These are phyloP conservation scores for Fusarium ramigenum DNA, from an alignment of 2,329 filamentous ascomycete genomes.

Conservation along the genomic window DNA sequence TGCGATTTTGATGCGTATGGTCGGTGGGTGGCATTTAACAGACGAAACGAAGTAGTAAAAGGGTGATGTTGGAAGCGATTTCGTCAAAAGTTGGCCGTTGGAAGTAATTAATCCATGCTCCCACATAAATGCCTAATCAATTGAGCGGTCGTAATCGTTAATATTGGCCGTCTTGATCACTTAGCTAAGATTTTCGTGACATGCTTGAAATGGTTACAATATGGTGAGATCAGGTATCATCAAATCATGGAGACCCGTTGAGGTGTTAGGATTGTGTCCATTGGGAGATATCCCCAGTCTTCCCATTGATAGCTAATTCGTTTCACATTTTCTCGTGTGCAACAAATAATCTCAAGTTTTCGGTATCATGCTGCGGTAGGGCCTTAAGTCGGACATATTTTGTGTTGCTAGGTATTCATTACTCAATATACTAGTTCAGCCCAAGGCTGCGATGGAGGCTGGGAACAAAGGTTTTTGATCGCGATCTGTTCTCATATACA, in stretches of 20 bases:
- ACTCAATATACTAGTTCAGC: neutral
- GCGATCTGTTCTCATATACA: neutral
- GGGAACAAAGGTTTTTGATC: neutral
- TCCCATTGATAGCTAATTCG: neutral
- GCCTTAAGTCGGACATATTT: neutral
- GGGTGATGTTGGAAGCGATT: slow-evolving; percentile 6
- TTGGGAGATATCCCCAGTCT: neutral
- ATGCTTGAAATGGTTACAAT: neutral
- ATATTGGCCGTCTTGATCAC: neutral
- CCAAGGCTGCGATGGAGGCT: neutral
- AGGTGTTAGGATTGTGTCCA: too few relatives aligned
- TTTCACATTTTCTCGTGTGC: neutral
- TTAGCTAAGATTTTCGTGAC: neutral
- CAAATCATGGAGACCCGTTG: neutral
- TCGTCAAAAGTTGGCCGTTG: slow-evolving; percentile 8
- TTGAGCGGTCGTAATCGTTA: neutral
- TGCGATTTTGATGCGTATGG: neutral
- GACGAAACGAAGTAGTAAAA: neutral
- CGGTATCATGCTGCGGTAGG: neutral
- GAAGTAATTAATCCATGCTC: neutral
- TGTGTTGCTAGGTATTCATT: neutral
- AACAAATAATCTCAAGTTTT: neutral
- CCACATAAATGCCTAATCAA: neutral
- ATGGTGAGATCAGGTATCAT: neutral
- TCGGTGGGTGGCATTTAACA: neutral